Conservation (phyloP, 108 stramenopile genomes). For the Cylindrotheca closterium region DNA sequence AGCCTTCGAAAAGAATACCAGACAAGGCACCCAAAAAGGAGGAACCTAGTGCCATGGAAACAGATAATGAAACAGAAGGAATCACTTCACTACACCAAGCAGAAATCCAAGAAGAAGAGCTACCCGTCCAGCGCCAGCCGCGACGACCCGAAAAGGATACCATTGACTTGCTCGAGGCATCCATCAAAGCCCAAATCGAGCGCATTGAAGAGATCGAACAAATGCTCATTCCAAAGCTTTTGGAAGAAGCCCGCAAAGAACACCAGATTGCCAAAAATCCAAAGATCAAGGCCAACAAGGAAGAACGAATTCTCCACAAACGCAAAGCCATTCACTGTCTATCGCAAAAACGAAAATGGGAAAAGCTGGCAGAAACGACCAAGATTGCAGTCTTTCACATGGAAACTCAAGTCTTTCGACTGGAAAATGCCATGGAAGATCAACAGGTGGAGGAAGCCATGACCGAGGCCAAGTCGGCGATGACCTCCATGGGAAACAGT, state of each 20-base stretch:
- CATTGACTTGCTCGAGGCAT: conserved; percentile 22
- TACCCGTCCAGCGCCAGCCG: no score
- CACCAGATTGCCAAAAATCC: not conserved
- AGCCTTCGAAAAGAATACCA: no score
- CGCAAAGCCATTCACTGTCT: conserved; percentile 31
- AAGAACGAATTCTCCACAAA: conserved; percentile 10
- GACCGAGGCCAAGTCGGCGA: conserved; percentile 27
- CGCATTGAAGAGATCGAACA: conserved; percentile 30
- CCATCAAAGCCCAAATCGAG: conserved; percentile 24
- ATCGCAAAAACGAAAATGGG: conserved; percentile 21
- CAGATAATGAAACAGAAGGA: no score
- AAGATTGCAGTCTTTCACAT: conserved; percentile 44
- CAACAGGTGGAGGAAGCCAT: conserved; percentile 33
- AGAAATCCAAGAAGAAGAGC: no score
- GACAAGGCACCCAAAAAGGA: no score
- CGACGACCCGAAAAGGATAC: conserved; percentile 17
- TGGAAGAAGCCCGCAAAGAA: conserved; percentile 13
- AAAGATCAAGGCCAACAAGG: conserved; percentile 2
- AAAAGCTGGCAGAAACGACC: conserved; percentile 22
- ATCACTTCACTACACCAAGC: no score
- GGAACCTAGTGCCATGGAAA: no score
- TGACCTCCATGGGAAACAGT: conserved; percentile 19
- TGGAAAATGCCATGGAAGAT: conserved; percentile 41
- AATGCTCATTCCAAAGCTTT: conserved; percentile 14
- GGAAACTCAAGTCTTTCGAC: conserved; percentile 46